A percentile compares a stretch with the other conserved stretches of the same genome.
Conservation (phyloP, 805 yeast species). For the Candida easanensis region DNA sequence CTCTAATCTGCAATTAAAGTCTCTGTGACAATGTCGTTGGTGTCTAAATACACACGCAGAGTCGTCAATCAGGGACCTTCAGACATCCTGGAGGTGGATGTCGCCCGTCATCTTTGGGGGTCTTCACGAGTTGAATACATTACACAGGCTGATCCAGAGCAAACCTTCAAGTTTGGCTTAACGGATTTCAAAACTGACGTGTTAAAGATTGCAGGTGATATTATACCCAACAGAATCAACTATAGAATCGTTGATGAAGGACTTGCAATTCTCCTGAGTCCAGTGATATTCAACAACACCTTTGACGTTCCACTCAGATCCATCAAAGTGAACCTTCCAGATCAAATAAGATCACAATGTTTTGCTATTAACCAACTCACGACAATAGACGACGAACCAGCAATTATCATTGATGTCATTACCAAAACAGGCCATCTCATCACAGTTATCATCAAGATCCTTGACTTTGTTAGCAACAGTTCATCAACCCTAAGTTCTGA, state of each 20-base stretch:
- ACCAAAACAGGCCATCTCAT: constrained; percentile 50
- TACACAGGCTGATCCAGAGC: constrained; percentile 20
- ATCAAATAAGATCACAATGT: constrained; percentile 35
- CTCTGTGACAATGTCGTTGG: constrained; percentile 13
- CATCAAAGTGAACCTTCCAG: constrained; percentile 37
- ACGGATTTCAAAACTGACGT: constrained; percentile 19
- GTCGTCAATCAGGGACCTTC: constrained; percentile 1
- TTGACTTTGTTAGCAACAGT: constrained; percentile 37
- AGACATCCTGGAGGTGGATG: constrained; percentile 19
- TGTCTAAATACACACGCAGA: constrained; percentile 13
- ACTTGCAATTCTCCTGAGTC: constrained; percentile 18
- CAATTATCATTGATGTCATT: constrained; percentile 50
- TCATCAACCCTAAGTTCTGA: constrained; percentile 16
- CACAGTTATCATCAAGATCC: constrained; percentile 42
- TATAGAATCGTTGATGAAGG: constrained; percentile 22
- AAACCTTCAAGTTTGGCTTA: constrained; percentile 16
- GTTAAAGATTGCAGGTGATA: constrained; percentile 32
- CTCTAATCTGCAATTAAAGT: not conserved
- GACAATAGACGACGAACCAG: constrained; percentile 23
- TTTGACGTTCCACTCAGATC: constrained; percentile 18
- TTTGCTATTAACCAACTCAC: constrained; percentile 33
- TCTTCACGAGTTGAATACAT: constrained; percentile 5
- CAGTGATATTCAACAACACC: constrained; percentile 25
- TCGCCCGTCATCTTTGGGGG: constrained; percentile 26
- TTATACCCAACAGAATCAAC: constrained; percentile 33